These are phyloP conservation scores for Wickerhamiella dianesei DNA, from an alignment of 805 yeast genomes.

Conservation along the genomic window DNA sequence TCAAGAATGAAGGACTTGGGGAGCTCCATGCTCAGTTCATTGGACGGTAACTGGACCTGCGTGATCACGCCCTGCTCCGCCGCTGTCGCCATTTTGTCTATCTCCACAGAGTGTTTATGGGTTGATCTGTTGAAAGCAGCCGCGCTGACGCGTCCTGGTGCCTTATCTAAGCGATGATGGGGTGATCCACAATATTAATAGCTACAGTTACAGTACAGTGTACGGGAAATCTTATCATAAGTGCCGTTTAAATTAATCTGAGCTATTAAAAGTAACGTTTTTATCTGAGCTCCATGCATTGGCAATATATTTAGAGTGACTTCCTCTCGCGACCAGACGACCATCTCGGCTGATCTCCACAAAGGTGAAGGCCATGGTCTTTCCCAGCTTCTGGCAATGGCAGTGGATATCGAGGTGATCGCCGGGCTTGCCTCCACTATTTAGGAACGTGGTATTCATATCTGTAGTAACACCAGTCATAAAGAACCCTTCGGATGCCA, in stretches of 20 bases:
- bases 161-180: background rate
- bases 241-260: conserved; percentile 27
- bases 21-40: conserved; percentile 7
- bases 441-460: conserved; percentile 27
- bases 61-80: conserved; percentile 16
- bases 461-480: conserved; percentile 34
- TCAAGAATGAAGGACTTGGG: conserved; percentile 42
- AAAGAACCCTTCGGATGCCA: conserved; percentile 30
- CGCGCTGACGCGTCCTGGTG: background rate
- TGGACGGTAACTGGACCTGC: conserved; percentile 12
- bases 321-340: conserved; percentile 28
- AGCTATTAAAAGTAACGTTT: conserved; percentile 11
- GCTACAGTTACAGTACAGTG: no score
- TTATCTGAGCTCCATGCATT: conserved; percentile 25
- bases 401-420: conserved; percentile 20
- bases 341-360: conserved; percentile 19
- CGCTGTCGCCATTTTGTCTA: background rate
- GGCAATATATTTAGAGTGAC: conserved; percentile 31
- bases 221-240: background rate
- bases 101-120: background rate
- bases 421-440: conserved; percentile 28
- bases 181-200: background rate
- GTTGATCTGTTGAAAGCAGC: background rate
- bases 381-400: conserved; percentile 27
- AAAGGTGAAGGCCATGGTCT: conserved; percentile 30